A percentile compares a stretch with the other conserved stretches of the same genome.
phyloP scores from a whole-genome alignment of 148 eudicot species.

The Cornus kousa region DNA sequence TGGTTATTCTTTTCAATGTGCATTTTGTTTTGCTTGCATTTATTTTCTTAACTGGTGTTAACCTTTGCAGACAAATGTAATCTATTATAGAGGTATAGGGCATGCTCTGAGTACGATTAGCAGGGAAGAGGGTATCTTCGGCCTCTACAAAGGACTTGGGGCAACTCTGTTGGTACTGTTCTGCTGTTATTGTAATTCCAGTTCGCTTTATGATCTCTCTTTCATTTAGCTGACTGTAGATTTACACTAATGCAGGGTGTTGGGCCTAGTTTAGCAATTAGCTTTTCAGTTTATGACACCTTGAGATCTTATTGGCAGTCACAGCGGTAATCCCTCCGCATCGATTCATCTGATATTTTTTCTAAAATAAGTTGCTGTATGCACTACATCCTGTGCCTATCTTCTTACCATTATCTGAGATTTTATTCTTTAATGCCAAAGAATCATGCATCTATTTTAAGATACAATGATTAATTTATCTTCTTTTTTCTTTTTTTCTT shows the following conservation, averaged over 20 bases:
- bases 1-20: not conserved
- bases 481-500: too few relatives aligned
- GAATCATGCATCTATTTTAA: not conserved
- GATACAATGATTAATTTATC: too few relatives aligned
- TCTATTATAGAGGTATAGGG: slow-evolving; percentile 81
- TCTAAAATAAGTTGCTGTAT: not conserved
- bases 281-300: slow-evolving; percentile 92
- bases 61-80: slow-evolving; percentile 65
- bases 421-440: not conserved
- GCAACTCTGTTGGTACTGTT: slow-evolving; percentile 74
- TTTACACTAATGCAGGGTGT: slow-evolving; percentile 62
- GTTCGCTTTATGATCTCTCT: not conserved
- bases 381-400: not conserved
- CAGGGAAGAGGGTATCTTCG: slow-evolving; percentile 73
- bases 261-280: slow-evolving; percentile 93
- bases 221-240: slow-evolving; percentile 1
- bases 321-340: slow-evolving; percentile 46
- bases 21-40: not conserved
- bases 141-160: slow-evolving; percentile 97
- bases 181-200: slow-evolving; percentile 1
- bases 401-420: not conserved
- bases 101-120: slow-evolving; percentile 77
- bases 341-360: not conserved
- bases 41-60: slow-evolving; percentile 12
- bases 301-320: slow-evolving; percentile 70